Evolutionary conservation across 2,329 filamentous ascomycete genomes (phyloP).

Genomic region (Phialophora verrucosa): DNA sequence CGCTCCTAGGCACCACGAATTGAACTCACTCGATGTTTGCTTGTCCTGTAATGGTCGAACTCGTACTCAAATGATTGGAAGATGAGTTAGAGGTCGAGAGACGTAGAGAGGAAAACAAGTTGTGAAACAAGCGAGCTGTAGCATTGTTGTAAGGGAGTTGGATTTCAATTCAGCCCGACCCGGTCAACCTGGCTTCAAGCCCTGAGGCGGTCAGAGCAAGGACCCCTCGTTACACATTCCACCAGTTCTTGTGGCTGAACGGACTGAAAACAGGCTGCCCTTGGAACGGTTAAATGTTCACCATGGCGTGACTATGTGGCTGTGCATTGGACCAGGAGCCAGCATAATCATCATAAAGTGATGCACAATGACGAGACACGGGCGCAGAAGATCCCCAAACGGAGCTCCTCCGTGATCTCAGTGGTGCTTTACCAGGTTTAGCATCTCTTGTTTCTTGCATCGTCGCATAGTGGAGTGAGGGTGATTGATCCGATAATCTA

Average conservation of each 20-base stretch:
- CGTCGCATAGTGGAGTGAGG: conserved; percentile 3
- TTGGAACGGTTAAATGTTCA: conserved; percentile 12
- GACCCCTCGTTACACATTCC: not conserved
- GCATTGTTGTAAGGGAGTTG: not conserved
- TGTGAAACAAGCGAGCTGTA: not conserved
- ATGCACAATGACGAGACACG: conserved; percentile 15
- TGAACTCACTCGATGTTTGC: not conserved
- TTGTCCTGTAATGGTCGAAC: not conserved
- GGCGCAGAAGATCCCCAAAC: not conserved
- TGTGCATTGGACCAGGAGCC: not conserved
- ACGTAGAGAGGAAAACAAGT: not conserved
- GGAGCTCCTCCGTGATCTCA: not conserved
- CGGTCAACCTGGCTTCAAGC: not conserved
- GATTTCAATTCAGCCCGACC: conserved; percentile 3
- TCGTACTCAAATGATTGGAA: not conserved
- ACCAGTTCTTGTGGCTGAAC: not conserved
- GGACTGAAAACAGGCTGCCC: not conserved
- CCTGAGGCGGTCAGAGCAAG: not conserved
- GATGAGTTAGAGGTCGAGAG: not conserved
- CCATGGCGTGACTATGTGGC: conserved; percentile 9
- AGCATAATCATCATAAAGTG: not conserved
- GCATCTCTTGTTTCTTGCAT: conserved; percentile 2
- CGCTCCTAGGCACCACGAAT: not conserved
- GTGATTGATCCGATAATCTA: not conserved
- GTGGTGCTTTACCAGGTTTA: conserved; percentile 3